Conservation (phyloP, 1,284 basidiomycete species). For the Mycena sp. region DNA sequence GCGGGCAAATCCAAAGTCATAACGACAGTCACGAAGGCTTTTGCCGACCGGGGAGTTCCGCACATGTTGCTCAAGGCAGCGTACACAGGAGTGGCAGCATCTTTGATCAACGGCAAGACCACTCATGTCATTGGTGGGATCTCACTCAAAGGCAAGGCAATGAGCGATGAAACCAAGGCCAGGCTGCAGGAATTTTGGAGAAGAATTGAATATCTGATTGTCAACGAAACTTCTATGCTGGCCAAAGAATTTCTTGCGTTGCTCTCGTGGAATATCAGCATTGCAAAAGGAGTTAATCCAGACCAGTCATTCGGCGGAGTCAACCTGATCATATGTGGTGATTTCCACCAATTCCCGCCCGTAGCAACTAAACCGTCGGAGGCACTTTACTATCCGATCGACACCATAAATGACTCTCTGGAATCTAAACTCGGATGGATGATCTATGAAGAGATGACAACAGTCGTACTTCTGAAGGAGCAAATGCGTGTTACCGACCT, state of each 20-base stretch:
- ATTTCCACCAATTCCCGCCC: slow-evolving; percentile 54
- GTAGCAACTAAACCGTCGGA: slow-evolving; percentile 33
- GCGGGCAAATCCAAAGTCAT: slow-evolving; percentile 49
- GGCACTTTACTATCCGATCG: slow-evolving; percentile 35
- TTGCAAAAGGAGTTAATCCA: slow-evolving; percentile 26
- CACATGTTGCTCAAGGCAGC: slow-evolving; percentile 35
- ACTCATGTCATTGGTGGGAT: slow-evolving; percentile 25
- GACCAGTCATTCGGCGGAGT: slow-evolving; percentile 46
- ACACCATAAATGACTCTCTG: slow-evolving; percentile 2
- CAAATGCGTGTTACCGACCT: slow-evolving; percentile 47
- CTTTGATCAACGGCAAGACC: slow-evolving; percentile 41
- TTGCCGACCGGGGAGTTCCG: slow-evolving; percentile 24
- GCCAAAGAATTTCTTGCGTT: slow-evolving; percentile 38
- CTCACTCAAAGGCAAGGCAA: not conserved
- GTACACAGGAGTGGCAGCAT: slow-evolving; percentile 48
- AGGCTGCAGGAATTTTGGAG: too few relatives aligned
- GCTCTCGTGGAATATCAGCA: slow-evolving; percentile 33
- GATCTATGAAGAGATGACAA: slow-evolving; percentile 47
- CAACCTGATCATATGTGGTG: slow-evolving; percentile 48
- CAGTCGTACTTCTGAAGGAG: slow-evolving; percentile 46
- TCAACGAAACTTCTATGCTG: slow-evolving; percentile 49
- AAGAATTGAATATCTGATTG: slow-evolving; percentile 45
- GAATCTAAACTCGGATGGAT: slow-evolving; percentile 34
- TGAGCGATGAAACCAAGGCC: slow-evolving; percentile 18
- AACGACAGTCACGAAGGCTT: slow-evolving; percentile 41